Percentiles rank a stretch among this genome's conserved stretches.
phyloP scores from a whole-genome alignment of 129 eudicot genomes.

The Chrysanthemum seticuspe region DNA sequence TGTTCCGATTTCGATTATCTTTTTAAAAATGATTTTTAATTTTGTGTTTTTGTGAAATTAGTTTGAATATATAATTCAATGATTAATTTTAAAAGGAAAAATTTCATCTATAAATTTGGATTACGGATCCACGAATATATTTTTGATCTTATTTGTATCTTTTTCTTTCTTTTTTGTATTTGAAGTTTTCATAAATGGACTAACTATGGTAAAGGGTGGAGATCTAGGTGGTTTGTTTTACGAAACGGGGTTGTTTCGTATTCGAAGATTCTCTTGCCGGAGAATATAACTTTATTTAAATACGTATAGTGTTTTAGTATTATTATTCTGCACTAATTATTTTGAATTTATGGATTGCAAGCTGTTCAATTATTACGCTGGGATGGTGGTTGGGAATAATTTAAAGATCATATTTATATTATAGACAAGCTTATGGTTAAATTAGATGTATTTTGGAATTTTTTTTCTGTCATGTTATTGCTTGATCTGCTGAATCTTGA shows the following conservation, averaged over 20 bases:
- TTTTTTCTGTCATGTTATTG: constrained; percentile 15
- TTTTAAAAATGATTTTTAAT: too few species aligned
- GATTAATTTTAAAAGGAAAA: too few species aligned
- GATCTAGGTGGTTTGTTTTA: constrained; percentile 85
- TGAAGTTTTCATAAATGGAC: constrained; percentile 93
- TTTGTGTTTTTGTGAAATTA: too few species aligned
- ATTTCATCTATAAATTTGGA: too few species aligned
- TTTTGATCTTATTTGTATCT: too few species aligned
- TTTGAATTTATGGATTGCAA: constrained; percentile 5
- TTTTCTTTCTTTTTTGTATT: too few species aligned
- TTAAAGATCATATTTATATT: constrained; percentile 13
- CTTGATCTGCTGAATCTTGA: constrained; percentile 17
- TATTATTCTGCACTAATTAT: background rate
- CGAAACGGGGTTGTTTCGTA: constrained; percentile 74
- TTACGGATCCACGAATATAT: too few species aligned
- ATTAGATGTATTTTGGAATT: constrained; percentile 13
- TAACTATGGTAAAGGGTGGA: constrained; percentile 91
- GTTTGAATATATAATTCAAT: too few species aligned
- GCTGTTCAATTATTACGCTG: constrained; percentile 12
- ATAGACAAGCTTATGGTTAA: constrained; percentile 4
- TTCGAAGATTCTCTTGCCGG: constrained; percentile 57
- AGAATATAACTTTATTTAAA: constrained; percentile 18
- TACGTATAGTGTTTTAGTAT: background rate
- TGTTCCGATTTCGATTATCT: too few species aligned
- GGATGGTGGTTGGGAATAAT: constrained; percentile 16